Evolutionary conservation across 352 stramenopile genomes (phyloP), one percentile per base, ranked within the genome.

Genomic region (Pythium inflatum): DNA sequence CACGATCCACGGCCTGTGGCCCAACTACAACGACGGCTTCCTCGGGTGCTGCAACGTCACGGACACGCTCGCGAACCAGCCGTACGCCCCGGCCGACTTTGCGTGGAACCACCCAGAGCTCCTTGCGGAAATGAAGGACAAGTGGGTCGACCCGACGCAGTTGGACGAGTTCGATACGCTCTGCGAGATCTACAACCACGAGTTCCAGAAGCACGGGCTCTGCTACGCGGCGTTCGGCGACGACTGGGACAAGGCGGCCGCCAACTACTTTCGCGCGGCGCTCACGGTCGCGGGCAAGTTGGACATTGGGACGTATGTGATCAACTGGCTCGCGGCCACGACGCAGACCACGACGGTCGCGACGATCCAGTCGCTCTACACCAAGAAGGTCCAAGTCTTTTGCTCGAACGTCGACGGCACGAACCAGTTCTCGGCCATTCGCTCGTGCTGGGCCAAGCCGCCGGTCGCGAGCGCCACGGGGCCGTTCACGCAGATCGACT

Each of bases 141-240:
- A 85, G 69, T 94, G 87, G 87, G 63, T 91, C 33, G 87, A 94
- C 53, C 75, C 87, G 31, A 86, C 87, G n/a, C 70, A 86, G 43
- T 24, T 64, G 16, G 82, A 72, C 36, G 75, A 78, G 16, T 82
- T 86, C 70, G 78, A 90, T 65, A 74, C 77, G 61, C 75, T 93
- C 11, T 93, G 86, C 57, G 82, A 93, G 74, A 87, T 90, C 68
- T 93, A 92, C 76, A 80, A 91, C 76, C 86, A 93, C 75, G 84
- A 92, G 71, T 91, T 88, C 78, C 86, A 93, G 75, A 93, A 93
- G 76, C 86, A 93, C 73, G 86, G 86, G 16, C 65, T 92, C 30
- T 93, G 86, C 76, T 93, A 87, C n/a, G n/a, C n/a, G n/a, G n/a
- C n/a, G n/a, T n/a, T n/a, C n/a, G n/a, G n/a, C n/a, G n/a, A n/a